Evolutionary conservation across 78 protist species (phyloP).

Genomic region (Dictyostelium capitatum): DNA sequence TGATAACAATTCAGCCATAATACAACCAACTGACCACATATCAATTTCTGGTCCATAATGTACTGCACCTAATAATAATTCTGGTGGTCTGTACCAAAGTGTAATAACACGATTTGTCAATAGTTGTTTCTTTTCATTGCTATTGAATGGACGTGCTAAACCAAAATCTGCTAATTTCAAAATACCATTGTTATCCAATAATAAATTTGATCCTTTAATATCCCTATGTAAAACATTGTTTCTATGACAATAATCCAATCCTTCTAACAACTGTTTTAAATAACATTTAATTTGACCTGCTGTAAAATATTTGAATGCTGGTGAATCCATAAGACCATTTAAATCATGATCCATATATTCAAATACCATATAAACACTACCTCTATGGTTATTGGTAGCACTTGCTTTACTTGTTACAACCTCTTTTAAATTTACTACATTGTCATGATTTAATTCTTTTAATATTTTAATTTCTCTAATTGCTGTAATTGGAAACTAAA

Average conservation of each 20-base stretch:
- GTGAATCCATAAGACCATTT: conserved; percentile 85
- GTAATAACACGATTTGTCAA: conserved; percentile 90
- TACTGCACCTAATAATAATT: conserved; percentile 89
- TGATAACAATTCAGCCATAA: conserved; percentile 80
- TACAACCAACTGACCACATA: conserved; percentile 93
- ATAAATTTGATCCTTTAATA: conserved; percentile 83
- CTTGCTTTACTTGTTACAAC: conserved; percentile 76
- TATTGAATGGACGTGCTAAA: conserved; percentile 86
- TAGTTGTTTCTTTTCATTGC: conserved; percentile 19
- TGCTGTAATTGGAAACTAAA: conserved; percentile 96
- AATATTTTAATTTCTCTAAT: conserved; percentile 96
- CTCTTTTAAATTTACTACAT: conserved; percentile 85
- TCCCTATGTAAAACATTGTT: conserved; percentile 93
- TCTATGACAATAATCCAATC: conserved; percentile 88
- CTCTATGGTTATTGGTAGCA: conserved; percentile 40
- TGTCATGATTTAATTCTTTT: conserved; percentile 85
- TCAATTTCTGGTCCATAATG: conserved; percentile 89
- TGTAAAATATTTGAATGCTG: conserved; percentile 47
- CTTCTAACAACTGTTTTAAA: conserved; percentile 91
- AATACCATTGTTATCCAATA: conserved; percentile 83
- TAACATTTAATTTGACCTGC: conserved; percentile 91
- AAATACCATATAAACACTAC: conserved; percentile 94
- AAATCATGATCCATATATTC: conserved; percentile 94
- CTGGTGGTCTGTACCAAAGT: conserved; percentile 98
- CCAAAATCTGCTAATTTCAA: conserved; percentile 94